These are phyloP conservation scores for Lagenidium sp. DNA, from an alignment of 352 stramenopile species.

Conservation along the genomic window DNA sequence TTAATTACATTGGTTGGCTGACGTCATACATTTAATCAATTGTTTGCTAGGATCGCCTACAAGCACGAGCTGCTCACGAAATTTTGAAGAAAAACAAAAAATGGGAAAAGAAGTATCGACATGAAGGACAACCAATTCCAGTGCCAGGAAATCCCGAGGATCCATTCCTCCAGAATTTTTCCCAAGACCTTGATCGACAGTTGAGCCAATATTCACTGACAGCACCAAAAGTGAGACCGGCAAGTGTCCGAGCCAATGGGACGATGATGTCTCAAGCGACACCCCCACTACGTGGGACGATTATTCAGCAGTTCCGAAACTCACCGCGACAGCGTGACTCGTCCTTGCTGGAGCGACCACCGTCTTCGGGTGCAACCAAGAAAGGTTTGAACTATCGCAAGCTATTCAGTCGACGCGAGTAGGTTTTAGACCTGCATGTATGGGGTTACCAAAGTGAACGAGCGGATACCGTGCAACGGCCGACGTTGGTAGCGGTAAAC, in stretches of 20 bases:
- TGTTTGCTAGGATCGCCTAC: conserved; percentile 59
- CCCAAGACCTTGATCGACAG: conserved; percentile 40
- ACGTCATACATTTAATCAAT: no score
- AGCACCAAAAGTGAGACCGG: conserved; percentile 1
- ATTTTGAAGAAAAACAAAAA: conserved; percentile 86
- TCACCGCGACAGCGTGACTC: conserved; percentile 2
- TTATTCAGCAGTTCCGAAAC: conserved; percentile 17
- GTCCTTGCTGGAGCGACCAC: no score
- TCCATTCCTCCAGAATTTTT: conserved; percentile 56
- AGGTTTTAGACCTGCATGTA: no score
- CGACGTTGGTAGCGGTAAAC: no score
- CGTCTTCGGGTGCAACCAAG: conserved; percentile 1
- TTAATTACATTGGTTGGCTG: no score
- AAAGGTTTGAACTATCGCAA: conserved; percentile 13
- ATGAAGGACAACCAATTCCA: conserved; percentile 12
- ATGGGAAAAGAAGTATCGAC: conserved; percentile 75
- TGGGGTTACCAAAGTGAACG: no score
- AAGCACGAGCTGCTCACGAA: conserved; percentile 60
- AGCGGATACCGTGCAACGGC: no score
- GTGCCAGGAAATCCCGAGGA: conserved; percentile 27
- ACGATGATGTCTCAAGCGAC: conserved; percentile 7
- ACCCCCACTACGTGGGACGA: conserved; percentile 12
- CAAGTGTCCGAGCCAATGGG: conserved; percentile 3
- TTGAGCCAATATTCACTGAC: conserved; percentile 38
- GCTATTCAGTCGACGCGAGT: conserved; percentile 12